Conservation (phyloP, 1,284 basidiomycete species). For the Ustilago curta region DNA sequence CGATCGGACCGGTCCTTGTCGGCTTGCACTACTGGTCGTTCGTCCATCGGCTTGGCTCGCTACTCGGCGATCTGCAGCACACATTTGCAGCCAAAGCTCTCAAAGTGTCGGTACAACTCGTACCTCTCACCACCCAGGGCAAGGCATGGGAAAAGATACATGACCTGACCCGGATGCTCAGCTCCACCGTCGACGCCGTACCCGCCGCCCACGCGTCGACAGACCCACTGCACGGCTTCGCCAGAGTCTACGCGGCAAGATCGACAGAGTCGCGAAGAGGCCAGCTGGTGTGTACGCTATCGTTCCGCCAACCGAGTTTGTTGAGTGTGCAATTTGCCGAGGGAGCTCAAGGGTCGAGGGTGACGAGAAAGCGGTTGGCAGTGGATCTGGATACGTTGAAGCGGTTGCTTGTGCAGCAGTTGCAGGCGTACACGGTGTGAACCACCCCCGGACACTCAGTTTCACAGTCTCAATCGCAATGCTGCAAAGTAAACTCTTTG, state of each 20-base stretch:
- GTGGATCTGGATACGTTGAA: slow-evolving; percentile 26
- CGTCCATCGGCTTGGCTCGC: slow-evolving; percentile 13
- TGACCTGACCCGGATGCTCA: neutral
- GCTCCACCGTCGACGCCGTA: slow-evolving; percentile 9
- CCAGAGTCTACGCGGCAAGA: slow-evolving; percentile 8
- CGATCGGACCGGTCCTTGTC: slow-evolving; percentile 26
- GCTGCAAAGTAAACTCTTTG: neutral
- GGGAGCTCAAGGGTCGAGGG: neutral
- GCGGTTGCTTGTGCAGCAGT: slow-evolving; percentile 9
- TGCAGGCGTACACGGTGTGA: neutral
- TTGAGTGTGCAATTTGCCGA: slow-evolving; percentile 29
- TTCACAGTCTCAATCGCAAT: neutral
- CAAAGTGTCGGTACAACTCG: slow-evolving; percentile 9
- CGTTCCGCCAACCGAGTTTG: slow-evolving; percentile 29
- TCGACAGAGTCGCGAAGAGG: neutral
- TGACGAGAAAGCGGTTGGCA: slow-evolving; percentile 24
- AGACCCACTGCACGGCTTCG: slow-evolving; percentile 12
- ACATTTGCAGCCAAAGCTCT: neutral
- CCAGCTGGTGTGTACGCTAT: slow-evolving; percentile 13
- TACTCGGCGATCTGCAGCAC: slow-evolving; percentile 11
- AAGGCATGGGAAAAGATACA: neutral
- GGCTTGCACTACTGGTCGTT: slow-evolving; percentile 51
- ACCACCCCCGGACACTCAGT: neutral
- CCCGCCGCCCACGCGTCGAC: neutral
- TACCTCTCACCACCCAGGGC: slow-evolving; percentile 2